These are phyloP conservation scores for Penicillium italicum DNA, from an alignment of 2,329 filamentous ascomycete species.

Conservation along the genomic window DNA sequence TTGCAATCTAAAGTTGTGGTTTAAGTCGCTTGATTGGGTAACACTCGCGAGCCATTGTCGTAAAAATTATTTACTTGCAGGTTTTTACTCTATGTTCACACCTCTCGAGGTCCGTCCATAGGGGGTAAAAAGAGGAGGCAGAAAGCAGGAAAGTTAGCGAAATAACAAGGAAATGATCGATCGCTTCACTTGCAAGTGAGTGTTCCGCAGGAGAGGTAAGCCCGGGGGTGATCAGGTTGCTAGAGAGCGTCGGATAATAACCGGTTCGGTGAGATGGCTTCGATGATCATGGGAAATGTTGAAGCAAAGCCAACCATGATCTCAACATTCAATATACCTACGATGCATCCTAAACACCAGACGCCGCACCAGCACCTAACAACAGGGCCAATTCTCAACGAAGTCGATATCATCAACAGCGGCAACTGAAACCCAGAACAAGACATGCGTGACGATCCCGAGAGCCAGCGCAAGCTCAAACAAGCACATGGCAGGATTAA, in stretches of 20 bases:
- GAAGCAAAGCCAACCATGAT: too few relatives aligned
- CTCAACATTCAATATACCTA: too few relatives aligned
- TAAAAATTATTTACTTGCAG: neutral
- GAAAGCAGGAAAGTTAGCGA: too few relatives aligned
- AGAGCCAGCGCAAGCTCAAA: neutral
- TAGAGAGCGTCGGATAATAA: too few relatives aligned
- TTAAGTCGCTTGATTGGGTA: neutral
- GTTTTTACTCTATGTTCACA: neutral
- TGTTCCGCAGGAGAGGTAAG: too few relatives aligned
- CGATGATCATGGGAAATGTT: too few relatives aligned
- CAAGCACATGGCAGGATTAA: slow-evolving; percentile 1
- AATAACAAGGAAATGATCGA: too few relatives aligned
- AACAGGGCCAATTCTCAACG: neutral
- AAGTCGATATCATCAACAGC: neutral
- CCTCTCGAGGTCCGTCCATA: too few relatives aligned
- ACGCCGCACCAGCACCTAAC: neutral
- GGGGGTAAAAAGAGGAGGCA: too few relatives aligned
- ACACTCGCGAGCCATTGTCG: neutral
- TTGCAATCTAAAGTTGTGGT: neutral
- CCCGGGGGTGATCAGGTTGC: too few relatives aligned
- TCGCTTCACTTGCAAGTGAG: too few relatives aligned
- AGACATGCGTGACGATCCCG: neutral
- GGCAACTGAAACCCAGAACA: neutral
- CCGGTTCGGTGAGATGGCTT: too few relatives aligned
- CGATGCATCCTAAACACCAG: neutral